Base-by-base conservation (phyloP, 2,329 filamentous ascomycete genomes). In the Blastomyces silverae region DNA sequence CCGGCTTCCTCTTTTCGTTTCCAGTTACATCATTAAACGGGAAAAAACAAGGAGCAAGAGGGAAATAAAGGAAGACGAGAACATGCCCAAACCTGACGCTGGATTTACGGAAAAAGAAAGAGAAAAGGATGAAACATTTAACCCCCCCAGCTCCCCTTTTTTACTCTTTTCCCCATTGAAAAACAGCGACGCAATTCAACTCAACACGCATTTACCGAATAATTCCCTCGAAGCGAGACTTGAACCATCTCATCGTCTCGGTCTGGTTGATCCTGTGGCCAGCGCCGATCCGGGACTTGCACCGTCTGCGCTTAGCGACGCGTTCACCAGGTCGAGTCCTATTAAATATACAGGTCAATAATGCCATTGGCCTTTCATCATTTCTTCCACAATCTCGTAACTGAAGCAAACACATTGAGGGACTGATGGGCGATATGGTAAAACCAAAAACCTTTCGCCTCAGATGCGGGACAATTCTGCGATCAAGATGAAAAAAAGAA, bases 181-280 rank as follows among this genome's bases (percentile, higher is more conserved):
- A 74, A 73, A 74, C 70, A 67, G 34, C 3, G 28, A 52, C n/a
- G 42, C 34, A 62, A 62, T 37, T 53, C 20, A 25, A 17, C 55
- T 6, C 20, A 25, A 22, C 17, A n/a, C 31, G 25, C 31, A 64
- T 87, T 91, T 96, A 97, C 85, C 94, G 89, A 84, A 99, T 91
- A 80, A 97, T 97, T 80, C 93, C 94, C 80, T 97, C 92, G 88
- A 96, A 97, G 82, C 92, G 88, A 80, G 85, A 87, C 86, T 90
- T 90, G 86, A 89, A 99, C 94, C 94, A 99, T 86, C 92, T 96
- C 84, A 97, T 83, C 77, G 92, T 97, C 88, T 99, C 94, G 71
- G 87, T 82, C 79, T 92, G 89, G 87, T 87, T 91, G 88, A 99
- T 96, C 79, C 88, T 87, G 90, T 99, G 94, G 82, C 82, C 85